Conservation (phyloP, 106 monocot species). For the Xerophyta viscosa region DNA sequence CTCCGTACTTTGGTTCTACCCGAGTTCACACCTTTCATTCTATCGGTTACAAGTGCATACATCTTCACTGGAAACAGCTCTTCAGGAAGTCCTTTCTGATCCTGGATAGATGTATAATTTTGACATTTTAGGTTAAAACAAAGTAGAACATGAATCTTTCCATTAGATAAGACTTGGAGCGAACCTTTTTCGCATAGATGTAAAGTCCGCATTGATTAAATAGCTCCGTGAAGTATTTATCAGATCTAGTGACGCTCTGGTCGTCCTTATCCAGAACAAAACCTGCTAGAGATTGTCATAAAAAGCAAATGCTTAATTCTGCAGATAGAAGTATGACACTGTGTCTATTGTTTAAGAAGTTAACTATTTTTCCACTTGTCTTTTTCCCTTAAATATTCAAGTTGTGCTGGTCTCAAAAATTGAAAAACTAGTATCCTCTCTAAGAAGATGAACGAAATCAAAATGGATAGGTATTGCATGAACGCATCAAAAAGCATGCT, state of each 20-base stretch:
- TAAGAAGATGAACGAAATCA: background rate
- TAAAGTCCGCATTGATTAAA: slow-evolving; percentile 72
- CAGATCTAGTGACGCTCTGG: slow-evolving; percentile 85
- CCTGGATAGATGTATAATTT: slow-evolving; percentile 48
- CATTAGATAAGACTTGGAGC: no score
- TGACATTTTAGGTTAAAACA: no score
- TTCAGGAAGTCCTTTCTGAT: slow-evolving; percentile 72
- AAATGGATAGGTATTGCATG: no score
- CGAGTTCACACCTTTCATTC: slow-evolving; percentile 14
- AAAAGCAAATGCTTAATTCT: background rate
- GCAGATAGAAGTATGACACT: no score
- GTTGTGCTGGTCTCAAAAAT: no score
- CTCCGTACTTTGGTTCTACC: slow-evolving; percentile 22
- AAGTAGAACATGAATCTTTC: no score
- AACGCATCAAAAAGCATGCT: no score
- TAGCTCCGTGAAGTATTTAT: slow-evolving; percentile 74
- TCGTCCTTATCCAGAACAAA: slow-evolving; percentile 97
- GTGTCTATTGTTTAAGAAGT: no score
- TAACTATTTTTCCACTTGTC: no score
- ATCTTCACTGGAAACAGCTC: slow-evolving; percentile 88
- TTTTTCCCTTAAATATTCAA: no score
- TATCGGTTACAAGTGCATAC: slow-evolving; percentile 70
- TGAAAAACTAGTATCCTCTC: no score
- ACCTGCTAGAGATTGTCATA: slow-evolving; percentile 30
- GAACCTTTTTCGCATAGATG: slow-evolving; percentile 60